phyloP scores from a whole-genome alignment of 148 eudicot genomes.

The Rhododendron molle region DNA sequence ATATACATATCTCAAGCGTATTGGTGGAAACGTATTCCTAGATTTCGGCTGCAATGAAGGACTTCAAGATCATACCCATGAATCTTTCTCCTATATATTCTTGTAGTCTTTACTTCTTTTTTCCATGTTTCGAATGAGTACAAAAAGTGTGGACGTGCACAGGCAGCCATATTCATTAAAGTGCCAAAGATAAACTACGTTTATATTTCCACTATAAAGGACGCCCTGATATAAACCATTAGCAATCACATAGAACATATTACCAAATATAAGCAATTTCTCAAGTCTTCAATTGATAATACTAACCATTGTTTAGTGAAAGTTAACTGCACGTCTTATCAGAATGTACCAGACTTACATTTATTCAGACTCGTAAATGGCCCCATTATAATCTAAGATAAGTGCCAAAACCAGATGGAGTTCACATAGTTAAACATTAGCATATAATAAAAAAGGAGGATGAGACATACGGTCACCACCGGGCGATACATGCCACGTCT shows the following conservation, averaged over 20 bases:
- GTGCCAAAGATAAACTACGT: not conserved
- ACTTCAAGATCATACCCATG: not conserved
- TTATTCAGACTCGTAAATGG: not conserved
- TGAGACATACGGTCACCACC: constrained; percentile 56
- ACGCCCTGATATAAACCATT: not conserved
- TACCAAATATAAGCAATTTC: not conserved
- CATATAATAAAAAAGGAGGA: not conserved
- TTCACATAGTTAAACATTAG: not conserved
- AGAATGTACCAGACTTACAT: not conserved
- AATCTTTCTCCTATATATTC: not conserved
- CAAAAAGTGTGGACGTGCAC: not conserved
- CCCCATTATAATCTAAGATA: not conserved
- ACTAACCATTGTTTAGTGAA: not conserved
- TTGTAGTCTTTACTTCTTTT: not conserved
- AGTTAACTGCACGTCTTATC: not conserved
- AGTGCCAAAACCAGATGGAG: not conserved
- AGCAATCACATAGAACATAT: not conserved
- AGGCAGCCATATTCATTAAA: not conserved
- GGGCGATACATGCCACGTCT: constrained; percentile 98
- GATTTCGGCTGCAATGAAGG: not conserved
- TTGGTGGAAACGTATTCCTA: not conserved
- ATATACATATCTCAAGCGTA: not conserved
- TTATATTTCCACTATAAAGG: not conserved
- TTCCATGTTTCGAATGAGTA: not conserved
- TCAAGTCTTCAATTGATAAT: not conserved